Evolutionary conservation across 2,329 filamentous ascomycete species (phyloP).

Genomic region (Aureobasidium sp.): DNA sequence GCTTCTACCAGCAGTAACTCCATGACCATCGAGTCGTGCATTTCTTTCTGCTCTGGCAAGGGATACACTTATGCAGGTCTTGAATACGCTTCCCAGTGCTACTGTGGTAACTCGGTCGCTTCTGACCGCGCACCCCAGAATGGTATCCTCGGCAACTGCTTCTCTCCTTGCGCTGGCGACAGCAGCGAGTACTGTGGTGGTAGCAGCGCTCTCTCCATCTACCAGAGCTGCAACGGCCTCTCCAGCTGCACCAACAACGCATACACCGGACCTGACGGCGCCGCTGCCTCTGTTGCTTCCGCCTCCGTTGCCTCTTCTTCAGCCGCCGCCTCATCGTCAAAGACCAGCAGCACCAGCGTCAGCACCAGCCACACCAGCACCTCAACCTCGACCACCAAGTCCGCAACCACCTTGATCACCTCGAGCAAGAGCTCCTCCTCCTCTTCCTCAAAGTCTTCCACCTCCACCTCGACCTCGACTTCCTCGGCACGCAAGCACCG

Average conservation of each 20-base stretch:
- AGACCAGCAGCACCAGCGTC: neutral
- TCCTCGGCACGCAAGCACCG: neutral
- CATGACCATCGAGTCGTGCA: slow-evolving; percentile 27
- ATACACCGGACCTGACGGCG: slow-evolving; percentile 16
- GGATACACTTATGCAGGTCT: slow-evolving; percentile 27
- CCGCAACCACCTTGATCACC: neutral
- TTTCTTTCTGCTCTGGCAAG: slow-evolving; percentile 22
- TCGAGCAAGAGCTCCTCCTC: slow-evolving; percentile 5
- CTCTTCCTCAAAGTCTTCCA: neutral
- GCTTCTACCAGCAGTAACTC: slow-evolving; percentile 17
- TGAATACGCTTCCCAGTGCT: slow-evolving; percentile 29
- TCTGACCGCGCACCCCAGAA: slow-evolving; percentile 31
- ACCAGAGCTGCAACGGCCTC: slow-evolving; percentile 21
- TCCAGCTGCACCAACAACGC: slow-evolving; percentile 15
- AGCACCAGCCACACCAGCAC: neutral
- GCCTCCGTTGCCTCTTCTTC: slow-evolving; percentile 5
- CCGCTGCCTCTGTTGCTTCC: neutral
- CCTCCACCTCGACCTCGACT: neutral
- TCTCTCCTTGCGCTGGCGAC: slow-evolving; percentile 48
- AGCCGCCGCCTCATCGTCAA: neutral
- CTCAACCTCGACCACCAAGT: neutral
- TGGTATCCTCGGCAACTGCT: slow-evolving; percentile 50
- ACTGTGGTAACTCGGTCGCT: slow-evolving; percentile 26
- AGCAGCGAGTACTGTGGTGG: slow-evolving; percentile 34
- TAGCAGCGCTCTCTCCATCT: slow-evolving; percentile 29